Evolutionary conservation across 257 asterid genomes (phyloP).

Genomic region (Asclepias syriaca): DNA sequence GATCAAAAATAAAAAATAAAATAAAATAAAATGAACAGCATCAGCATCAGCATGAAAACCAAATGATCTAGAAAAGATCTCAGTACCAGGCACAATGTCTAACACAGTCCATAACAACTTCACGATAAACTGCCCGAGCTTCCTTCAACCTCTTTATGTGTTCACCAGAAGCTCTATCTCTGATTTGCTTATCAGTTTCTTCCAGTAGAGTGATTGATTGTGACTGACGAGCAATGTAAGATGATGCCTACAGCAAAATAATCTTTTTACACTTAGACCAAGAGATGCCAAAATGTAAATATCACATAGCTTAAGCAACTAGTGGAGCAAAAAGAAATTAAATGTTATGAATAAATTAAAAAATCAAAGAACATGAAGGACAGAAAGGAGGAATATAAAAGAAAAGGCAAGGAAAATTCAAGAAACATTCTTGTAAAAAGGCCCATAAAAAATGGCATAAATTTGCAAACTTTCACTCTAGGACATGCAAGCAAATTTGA

Average conservation of each 20-base stretch:
- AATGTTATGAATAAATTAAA: neutral
- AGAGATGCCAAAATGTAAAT: neutral
- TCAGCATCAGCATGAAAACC: neutral
- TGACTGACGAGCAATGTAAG: constrained; percentile 77
- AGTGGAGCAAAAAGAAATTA: neutral
- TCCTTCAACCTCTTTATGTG: constrained; percentile 84
- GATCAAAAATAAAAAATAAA: neutral
- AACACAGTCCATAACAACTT: constrained; percentile 89
- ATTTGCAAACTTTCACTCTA: neutral
- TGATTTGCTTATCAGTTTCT: constrained; percentile 85
- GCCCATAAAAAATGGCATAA: neutral
- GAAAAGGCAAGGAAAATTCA: neutral
- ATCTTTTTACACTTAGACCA: neutral
- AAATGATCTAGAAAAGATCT: neutral
- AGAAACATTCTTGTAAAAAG: neutral
- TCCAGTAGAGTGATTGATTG: constrained; percentile 68
- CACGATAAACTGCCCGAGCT: constrained; percentile 68
- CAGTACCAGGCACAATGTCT: constrained; percentile 92
- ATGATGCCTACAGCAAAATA: constrained; percentile 59
- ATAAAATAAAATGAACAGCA: neutral
- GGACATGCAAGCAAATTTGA: neutral
- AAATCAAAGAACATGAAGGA: neutral
- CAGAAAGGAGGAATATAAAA: neutral
- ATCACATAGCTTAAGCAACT: neutral
- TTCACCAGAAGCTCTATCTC: constrained; percentile 60